A percentile compares a stretch with the other conserved stretches of the same genome.
These are phyloP conservation scores for Mycena rebaudengoi DNA, from an alignment of 768 basidiomycete species.

Conservation along the genomic window DNA sequence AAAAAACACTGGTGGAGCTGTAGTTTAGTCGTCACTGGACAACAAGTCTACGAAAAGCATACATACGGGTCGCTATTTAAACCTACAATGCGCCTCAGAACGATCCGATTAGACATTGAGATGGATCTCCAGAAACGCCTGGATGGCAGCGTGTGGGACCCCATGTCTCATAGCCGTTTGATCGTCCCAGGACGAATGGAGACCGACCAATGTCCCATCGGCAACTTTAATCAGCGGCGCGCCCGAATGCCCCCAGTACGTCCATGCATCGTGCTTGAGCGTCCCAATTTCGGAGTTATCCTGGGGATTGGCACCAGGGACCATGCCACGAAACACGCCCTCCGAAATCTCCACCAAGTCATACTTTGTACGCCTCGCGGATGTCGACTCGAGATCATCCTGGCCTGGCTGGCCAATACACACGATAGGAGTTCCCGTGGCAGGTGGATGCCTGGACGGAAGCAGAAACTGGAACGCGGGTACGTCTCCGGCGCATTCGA, in stretches of 20 bases:
- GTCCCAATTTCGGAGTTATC: conserved; percentile 11
- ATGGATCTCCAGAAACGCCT: not conserved
- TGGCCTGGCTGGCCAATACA: conserved; percentile 14
- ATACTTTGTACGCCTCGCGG: conserved; percentile 3
- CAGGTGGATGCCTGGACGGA: not conserved
- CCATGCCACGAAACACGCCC: not conserved
- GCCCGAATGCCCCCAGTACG: conserved; percentile 11
- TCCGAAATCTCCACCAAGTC: not conserved
- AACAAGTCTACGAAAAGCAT: no score
- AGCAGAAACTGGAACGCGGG: not conserved
- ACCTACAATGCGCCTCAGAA: no score
- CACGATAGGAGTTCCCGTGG: not conserved
- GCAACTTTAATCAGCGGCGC: not conserved
- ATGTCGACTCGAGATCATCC: conserved; percentile 7
- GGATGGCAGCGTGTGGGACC: not conserved
- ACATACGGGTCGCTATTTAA: no score
- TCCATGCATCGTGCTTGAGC: conserved; percentile 12
- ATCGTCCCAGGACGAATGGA: conserved; percentile 16
- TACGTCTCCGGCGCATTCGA: not conserved
- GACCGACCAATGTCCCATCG: not conserved
- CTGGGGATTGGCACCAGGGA: conserved; percentile 1
- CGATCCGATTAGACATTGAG: no score
- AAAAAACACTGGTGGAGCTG: no score
- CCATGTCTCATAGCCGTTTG: conserved; percentile 9
- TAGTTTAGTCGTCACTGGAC: no score